Evolutionary conservation across 164 flowering plant genomes (phyloP).

Genomic region (Magnolia changhungtana): DNA sequence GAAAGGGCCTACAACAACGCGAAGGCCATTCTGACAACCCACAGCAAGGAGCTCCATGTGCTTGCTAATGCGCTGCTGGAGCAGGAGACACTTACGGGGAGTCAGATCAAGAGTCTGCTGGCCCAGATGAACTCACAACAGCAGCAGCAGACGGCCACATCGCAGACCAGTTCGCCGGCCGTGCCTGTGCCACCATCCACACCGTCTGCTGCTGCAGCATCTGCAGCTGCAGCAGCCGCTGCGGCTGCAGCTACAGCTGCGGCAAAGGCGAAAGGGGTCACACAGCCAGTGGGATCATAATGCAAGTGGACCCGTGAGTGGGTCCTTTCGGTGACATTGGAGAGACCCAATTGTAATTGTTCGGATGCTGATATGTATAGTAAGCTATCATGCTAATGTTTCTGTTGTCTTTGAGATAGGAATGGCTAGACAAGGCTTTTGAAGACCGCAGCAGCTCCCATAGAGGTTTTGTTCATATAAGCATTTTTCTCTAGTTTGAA

Average conservation of each 20-base stretch:
- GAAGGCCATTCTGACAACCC: slow-evolving; percentile 68
- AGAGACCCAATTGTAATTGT: neutral
- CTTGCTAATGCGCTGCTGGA: slow-evolving; percentile 89
- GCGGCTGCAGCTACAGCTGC: slow-evolving; percentile 71
- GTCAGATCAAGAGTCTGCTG: slow-evolving; percentile 71
- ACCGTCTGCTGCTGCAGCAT: slow-evolving; percentile 61
- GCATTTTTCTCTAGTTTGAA: neutral
- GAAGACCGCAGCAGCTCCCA: slow-evolving; percentile 1
- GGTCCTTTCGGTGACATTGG: neutral
- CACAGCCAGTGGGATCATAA: slow-evolving; percentile 73
- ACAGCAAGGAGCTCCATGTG: slow-evolving; percentile 73
- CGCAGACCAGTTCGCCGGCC: slow-evolving; percentile 43
- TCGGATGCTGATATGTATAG: neutral
- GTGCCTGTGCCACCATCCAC: slow-evolving; percentile 53
- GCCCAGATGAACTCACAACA: slow-evolving; percentile 51
- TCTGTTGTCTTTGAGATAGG: neutral
- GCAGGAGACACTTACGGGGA: slow-evolving; percentile 80
- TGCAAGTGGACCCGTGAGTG: neutral
- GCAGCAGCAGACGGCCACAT: slow-evolving; percentile 30
- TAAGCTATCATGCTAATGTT: neutral
- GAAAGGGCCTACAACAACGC: slow-evolving; percentile 88
- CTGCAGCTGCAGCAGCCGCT: slow-evolving; percentile 72
- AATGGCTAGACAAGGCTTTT: neutral
- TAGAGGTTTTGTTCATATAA: neutral
- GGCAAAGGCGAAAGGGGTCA: slow-evolving; percentile 68